Conservation (phyloP, 495 filamentous ascomycete species). For the Astrothelium macrocarpum region DNA sequence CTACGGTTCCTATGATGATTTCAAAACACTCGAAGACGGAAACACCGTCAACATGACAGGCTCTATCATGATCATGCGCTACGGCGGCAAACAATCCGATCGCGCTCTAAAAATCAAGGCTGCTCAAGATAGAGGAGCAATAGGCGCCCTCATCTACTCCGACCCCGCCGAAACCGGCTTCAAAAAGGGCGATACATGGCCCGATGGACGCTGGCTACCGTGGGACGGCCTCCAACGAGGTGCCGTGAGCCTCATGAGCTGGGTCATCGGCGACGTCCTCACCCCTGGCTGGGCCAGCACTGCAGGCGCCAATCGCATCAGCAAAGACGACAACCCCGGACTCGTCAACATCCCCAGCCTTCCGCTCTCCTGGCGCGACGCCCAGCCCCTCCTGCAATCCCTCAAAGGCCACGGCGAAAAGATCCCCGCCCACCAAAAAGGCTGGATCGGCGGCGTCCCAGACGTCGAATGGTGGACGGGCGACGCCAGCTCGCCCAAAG, state of each 20-base stretch:
- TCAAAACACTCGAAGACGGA: slow-evolving; percentile 56
- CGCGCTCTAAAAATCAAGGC: slow-evolving; percentile 77
- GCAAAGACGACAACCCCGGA: slow-evolving; percentile 59
- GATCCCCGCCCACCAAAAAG: slow-evolving; percentile 43
- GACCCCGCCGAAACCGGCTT: slow-evolving; percentile 79
- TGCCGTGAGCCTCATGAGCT: slow-evolving; percentile 71
- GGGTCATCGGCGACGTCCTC: slow-evolving; percentile 78
- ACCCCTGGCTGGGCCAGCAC: slow-evolving; percentile 79
- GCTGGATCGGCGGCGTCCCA: slow-evolving; percentile 66
- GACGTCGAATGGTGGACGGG: slow-evolving; percentile 77
- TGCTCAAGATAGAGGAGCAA: slow-evolving; percentile 73
- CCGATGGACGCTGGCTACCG: slow-evolving; percentile 68
- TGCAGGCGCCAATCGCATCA: slow-evolving; percentile 52
- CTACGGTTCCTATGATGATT: slow-evolving; percentile 79
- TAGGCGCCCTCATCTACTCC: slow-evolving; percentile 83
- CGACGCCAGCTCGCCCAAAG: slow-evolving; percentile 59
- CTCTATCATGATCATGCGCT: slow-evolving; percentile 72
- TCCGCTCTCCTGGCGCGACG: slow-evolving; percentile 81
- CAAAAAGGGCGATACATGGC: slow-evolving; percentile 54
- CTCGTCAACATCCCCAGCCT: slow-evolving; percentile 78
- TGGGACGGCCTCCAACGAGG: slow-evolving; percentile 73
- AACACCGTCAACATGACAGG: slow-evolving; percentile 64
- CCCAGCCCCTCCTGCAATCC: slow-evolving; percentile 63
- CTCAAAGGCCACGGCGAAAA: slow-evolving; percentile 67
- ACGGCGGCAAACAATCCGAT: slow-evolving; percentile 65